Conservation (phyloP, 495 filamentous ascomycete species). For the Podospora pseudoanserina region DNA sequence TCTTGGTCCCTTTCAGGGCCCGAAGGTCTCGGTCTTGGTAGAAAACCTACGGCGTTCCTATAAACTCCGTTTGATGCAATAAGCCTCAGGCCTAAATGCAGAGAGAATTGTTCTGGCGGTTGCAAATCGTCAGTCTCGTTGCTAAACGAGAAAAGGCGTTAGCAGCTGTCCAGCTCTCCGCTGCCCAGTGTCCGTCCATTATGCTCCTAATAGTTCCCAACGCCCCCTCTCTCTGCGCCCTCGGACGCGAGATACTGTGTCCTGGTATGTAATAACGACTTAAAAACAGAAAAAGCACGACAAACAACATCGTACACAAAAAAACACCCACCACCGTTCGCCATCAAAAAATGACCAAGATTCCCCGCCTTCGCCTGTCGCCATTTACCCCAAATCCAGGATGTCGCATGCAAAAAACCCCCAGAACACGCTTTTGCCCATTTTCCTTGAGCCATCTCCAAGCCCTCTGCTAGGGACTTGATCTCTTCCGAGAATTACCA, state of each 20-base stretch:
- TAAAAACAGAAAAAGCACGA: slow-evolving; percentile 18
- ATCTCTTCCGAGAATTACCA: slow-evolving; percentile 30
- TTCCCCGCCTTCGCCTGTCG: slow-evolving; percentile 27
- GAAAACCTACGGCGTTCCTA: slow-evolving; percentile 18
- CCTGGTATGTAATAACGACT: slow-evolving; percentile 19
- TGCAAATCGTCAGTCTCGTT: slow-evolving; percentile 15
- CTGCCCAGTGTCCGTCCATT: slow-evolving; percentile 25
- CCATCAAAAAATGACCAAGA: slow-evolving; percentile 20
- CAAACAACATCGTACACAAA: slow-evolving; percentile 29
- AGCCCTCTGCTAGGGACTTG: slow-evolving; percentile 21
- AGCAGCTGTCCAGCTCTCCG: slow-evolving; percentile 20
- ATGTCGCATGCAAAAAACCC: slow-evolving; percentile 36
- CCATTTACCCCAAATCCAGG: slow-evolving; percentile 30
- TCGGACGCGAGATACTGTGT: slow-evolving; percentile 16
- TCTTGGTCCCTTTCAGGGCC: slow-evolving; percentile 7
- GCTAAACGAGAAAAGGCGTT: slow-evolving; percentile 13
- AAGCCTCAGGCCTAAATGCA: slow-evolving; percentile 7
- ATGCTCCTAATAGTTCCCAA: slow-evolving; percentile 21
- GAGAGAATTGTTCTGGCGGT: slow-evolving; percentile 2
- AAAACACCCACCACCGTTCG: slow-evolving; percentile 21
- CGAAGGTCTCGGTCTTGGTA: slow-evolving; percentile 10
- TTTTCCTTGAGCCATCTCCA: slow-evolving; percentile 29
- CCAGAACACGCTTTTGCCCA: slow-evolving; percentile 26
- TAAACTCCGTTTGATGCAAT: slow-evolving; percentile 21
- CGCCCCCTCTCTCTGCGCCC: slow-evolving; percentile 17